A percentile compares a stretch with the other conserved stretches of the same genome.
Conservation (phyloP, 2,329 filamentous ascomycete genomes). For the Ramichloridium luteum region DNA sequence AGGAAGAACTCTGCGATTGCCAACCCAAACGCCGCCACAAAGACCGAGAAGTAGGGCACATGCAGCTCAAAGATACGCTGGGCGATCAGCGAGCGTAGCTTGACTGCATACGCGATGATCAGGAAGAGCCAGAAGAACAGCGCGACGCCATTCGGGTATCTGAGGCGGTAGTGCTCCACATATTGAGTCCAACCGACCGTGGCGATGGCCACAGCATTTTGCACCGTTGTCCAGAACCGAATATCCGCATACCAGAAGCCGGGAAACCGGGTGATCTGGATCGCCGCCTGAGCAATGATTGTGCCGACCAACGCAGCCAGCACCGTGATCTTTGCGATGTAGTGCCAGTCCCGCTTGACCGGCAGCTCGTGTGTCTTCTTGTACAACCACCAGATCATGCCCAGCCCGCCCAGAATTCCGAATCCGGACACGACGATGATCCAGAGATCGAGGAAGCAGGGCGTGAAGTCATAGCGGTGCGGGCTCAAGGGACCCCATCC, state of each 20-base stretch:
- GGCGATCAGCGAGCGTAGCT: conserved; percentile 73
- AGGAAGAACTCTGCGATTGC: conserved; percentile 59
- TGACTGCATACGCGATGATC: conserved; percentile 64
- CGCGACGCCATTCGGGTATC: conserved; percentile 76
- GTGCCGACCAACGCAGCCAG: conserved; percentile 57
- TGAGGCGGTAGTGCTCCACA: conserved; percentile 69
- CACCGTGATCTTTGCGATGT: conserved; percentile 75
- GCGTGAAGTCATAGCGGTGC: conserved; percentile 83
- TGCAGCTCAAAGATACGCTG: conserved; percentile 57
- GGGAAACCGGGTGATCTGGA: conserved; percentile 61
- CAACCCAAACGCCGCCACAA: conserved; percentile 59
- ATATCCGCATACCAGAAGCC: conserved; percentile 69
- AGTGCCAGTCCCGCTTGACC: conserved; percentile 76
- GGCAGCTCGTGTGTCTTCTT: conserved; percentile 54
- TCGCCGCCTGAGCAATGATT: conserved; percentile 56
- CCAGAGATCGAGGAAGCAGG: conserved; percentile 92
- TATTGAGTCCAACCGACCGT: conserved; percentile 74
- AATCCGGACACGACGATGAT: conserved; percentile 63
- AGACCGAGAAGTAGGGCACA: conserved; percentile 64
- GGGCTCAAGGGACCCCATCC: conserved; percentile 93
- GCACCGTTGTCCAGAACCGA: conserved; percentile 67
- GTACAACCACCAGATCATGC: conserved; percentile 69
- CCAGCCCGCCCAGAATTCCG: conserved; percentile 64
- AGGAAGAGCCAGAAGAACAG: conserved; percentile 89
- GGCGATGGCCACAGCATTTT: conserved; percentile 58